Percentiles rank a stretch among this genome's conserved stretches.
phyloP scores from a whole-genome alignment of 495 filamentous ascomycete genomes.

The Penicillium nucicola region DNA sequence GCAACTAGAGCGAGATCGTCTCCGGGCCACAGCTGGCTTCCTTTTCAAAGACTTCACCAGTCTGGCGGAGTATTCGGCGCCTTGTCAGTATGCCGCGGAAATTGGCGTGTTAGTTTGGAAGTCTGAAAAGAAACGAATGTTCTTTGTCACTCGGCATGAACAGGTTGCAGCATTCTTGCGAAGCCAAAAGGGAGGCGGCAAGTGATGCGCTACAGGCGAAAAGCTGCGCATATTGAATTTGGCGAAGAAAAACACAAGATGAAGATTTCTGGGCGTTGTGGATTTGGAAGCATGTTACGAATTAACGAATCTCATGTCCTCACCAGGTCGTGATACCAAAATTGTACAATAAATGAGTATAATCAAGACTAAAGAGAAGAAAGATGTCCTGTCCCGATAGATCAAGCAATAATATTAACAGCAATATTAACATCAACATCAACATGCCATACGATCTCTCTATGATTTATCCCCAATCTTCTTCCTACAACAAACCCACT shows the following conservation, averaged over 20 bases:
- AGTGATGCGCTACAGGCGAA: background rate
- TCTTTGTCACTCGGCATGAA: slow-evolving; percentile 84
- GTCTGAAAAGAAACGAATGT: slow-evolving; percentile 70
- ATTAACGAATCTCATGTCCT: slow-evolving; percentile 3
- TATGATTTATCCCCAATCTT: background rate
- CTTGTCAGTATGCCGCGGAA: slow-evolving; percentile 78
- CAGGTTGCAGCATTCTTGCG: slow-evolving; percentile 78
- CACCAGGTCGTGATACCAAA: background rate
- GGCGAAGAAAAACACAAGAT: background rate
- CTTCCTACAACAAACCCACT: slow-evolving; percentile 1
- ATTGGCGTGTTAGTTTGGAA: slow-evolving; percentile 91
- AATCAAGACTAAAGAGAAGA: background rate
- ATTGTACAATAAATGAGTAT: slow-evolving; percentile 4
- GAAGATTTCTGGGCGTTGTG: background rate
- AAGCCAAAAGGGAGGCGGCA: slow-evolving; percentile 42
- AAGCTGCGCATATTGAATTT: background rate
- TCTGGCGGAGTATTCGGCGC: slow-evolving; percentile 70
- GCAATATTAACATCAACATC: no score
- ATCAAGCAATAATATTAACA: background rate
- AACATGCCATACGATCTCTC: no score
- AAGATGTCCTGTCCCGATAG: background rate
- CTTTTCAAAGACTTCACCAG: slow-evolving; percentile 85
- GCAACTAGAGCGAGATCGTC: slow-evolving; percentile 95
- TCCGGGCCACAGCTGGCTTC: slow-evolving; percentile 76
- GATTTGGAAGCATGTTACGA: slow-evolving; percentile 1